A percentile compares a stretch with the other conserved stretches of the same genome.
Conservation (phyloP, 1,284 basidiomycete species). For the Ceratorhiza oryzae-sativae region DNA sequence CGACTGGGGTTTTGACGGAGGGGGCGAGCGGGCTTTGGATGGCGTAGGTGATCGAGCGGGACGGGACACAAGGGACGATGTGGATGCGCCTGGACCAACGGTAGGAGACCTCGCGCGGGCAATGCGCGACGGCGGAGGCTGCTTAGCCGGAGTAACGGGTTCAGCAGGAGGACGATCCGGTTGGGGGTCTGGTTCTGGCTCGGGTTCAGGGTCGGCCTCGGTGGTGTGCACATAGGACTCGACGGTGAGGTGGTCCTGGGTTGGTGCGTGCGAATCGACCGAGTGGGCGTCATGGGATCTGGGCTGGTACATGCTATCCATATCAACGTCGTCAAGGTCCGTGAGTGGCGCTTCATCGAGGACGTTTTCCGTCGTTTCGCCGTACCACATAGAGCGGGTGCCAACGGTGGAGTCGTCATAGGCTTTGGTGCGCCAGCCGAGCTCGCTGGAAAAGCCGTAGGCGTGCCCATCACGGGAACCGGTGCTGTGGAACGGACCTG, state of each 20-base stretch:
- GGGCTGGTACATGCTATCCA: conserved; percentile 24
- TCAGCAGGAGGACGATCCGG: conserved; percentile 17
- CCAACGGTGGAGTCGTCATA: conserved; percentile 36
- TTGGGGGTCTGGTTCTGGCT: conserved; percentile 6
- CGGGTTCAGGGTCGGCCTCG: conserved; percentile 7
- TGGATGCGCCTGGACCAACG: conserved; percentile 16
- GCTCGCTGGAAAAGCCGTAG: conserved; percentile 21
- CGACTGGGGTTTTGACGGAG: conserved; percentile 4
- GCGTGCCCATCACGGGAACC: conserved; percentile 18
- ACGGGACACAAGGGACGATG: conserved; percentile 21
- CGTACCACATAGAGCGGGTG: conserved; percentile 33
- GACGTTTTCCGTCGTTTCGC: conserved; percentile 38
- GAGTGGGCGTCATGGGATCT: conserved; percentile 10
- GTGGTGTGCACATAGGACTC: not conserved
- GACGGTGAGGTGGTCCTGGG: conserved; percentile 1
- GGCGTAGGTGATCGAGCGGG: conserved; percentile 25
- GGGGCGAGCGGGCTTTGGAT: conserved; percentile 5
- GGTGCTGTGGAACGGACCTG: not conserved
- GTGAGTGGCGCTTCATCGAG: conserved; percentile 41
- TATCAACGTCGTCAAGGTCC: conserved; percentile 42
- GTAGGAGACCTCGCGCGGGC: conserved; percentile 12
- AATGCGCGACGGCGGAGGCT: conserved; percentile 30
- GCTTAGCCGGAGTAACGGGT: conserved; percentile 28
- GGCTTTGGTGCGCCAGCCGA: conserved; percentile 29
- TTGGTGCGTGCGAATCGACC: not conserved